phyloP scores from a whole-genome alignment of 352 stramenopile genomes.

The Labyrinthula sp. region DNA sequence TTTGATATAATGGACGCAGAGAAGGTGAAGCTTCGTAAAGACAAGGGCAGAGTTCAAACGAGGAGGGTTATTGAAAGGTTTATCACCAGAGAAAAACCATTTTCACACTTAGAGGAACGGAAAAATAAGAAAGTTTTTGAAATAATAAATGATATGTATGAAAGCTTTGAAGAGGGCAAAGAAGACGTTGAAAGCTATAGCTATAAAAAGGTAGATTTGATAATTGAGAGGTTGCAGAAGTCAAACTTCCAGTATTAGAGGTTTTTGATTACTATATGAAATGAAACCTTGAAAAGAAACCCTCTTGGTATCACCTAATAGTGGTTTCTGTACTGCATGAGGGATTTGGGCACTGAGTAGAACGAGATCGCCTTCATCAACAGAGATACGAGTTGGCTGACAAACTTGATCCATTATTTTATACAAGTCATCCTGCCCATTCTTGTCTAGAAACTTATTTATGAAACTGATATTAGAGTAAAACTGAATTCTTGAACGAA shows the following conservation, averaged over 20 bases:
- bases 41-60: too few species aligned
- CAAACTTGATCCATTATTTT: slow-evolving; percentile 40
- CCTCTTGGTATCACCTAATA: slow-evolving; percentile 37
- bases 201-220: too few species aligned
- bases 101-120: too few species aligned
- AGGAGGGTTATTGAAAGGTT: too few species aligned
- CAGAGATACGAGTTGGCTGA: slow-evolving; percentile 38
- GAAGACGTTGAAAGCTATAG: too few species aligned
- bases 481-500: slow-evolving; percentile 48
- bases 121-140: too few species aligned
- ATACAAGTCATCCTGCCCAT: slow-evolving; percentile 44
- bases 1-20: too few species aligned
- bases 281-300: slow-evolving; percentile 37
- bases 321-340: slow-evolving; percentile 39
- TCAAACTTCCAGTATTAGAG: slow-evolving; percentile 20
- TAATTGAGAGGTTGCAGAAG: too few species aligned
- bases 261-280: slow-evolving; percentile 17
- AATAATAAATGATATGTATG: too few species aligned
- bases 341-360: slow-evolving; percentile 47
- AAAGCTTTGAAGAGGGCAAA: too few species aligned
- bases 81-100: too few species aligned
- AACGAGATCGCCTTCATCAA: slow-evolving; percentile 47
- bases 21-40: too few species aligned
- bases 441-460: slow-evolving; percentile 43
- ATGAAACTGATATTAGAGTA: slow-evolving; percentile 46